phyloP scores from a whole-genome alignment of 352 stramenopile genomes.

The Phytophthora pseudosyringae region DNA sequence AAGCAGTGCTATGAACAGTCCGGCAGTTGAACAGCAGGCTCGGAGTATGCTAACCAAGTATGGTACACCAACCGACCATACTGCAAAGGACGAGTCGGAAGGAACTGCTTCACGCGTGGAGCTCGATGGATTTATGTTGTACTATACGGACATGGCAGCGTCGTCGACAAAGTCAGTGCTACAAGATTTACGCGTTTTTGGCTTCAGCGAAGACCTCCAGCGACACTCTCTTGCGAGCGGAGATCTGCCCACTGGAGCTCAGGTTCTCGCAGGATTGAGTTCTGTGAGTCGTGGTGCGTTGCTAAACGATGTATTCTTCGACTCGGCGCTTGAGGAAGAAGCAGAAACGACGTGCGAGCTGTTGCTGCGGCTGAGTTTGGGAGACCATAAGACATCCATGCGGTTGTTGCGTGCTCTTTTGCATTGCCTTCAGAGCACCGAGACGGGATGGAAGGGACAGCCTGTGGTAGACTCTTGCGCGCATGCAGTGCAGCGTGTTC shows the following conservation, averaged over 20 bases:
- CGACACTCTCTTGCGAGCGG: conserved; percentile 39
- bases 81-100: conserved; percentile 37
- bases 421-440: conserved; percentile 78
- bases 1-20: conserved; percentile 54
- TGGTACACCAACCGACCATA: conserved; percentile 33
- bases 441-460: conserved; percentile 89
- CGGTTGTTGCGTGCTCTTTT: conserved; percentile 75
- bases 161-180: conserved; percentile 81
- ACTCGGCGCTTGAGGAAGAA: conserved; percentile 88
- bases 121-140: conserved; percentile 78
- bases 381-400: conserved; percentile 60
- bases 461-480: conserved; percentile 82
- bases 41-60: conserved; percentile 77
- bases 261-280: conserved; percentile 58
- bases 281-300: conserved; percentile 68
- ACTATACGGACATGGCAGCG: conserved; percentile 83
- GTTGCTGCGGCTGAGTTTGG: conserved; percentile 72
- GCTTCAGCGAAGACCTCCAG: conserved; percentile 85
- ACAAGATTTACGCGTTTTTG: conserved; percentile 79
- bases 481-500: conserved; percentile 62
- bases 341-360: conserved; percentile 82
- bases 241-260: conserved; percentile 39
- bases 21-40: conserved; percentile 70
- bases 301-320: conserved; percentile 84
- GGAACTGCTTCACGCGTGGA: conserved; percentile 51